These are phyloP conservation scores for Ophiocordyceps sinensis DNA, from an alignment of 2,329 filamentous ascomycete species.

Conservation along the genomic window DNA sequence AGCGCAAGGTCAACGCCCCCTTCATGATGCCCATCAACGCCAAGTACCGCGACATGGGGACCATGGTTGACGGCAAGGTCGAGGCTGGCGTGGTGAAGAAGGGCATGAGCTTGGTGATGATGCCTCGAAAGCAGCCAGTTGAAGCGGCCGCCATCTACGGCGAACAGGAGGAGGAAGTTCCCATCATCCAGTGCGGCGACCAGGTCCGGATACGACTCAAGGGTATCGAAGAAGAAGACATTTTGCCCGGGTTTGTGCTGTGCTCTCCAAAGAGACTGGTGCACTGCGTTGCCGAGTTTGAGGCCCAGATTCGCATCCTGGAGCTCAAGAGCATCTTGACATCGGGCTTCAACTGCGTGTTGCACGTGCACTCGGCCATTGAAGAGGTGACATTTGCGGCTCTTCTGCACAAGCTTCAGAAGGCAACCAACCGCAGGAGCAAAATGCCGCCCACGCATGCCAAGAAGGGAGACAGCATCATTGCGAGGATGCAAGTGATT, in stretches of 20 bases:
- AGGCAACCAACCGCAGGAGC: slow-evolving; percentile 84
- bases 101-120: slow-evolving; percentile 73
- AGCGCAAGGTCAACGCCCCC: slow-evolving; percentile 90
- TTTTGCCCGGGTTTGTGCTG: slow-evolving; percentile 87
- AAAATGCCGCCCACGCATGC: slow-evolving; percentile 89
- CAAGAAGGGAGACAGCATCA: slow-evolving; percentile 68
- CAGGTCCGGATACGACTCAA: slow-evolving; percentile 86
- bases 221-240: slow-evolving; percentile 94
- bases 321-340: slow-evolving; percentile 90
- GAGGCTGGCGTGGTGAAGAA: slow-evolving; percentile 93
- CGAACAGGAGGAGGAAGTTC: slow-evolving; percentile 88
- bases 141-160: slow-evolving; percentile 79
- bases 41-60: slow-evolving; percentile 96
- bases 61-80: slow-evolving; percentile 94
- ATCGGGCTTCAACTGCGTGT: slow-evolving; percentile 92
- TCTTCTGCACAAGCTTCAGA: slow-evolving; percentile 86
- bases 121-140: slow-evolving; percentile 80
- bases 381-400: slow-evolving; percentile 90
- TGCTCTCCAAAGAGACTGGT: slow-evolving; percentile 90
- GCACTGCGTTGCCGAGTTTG: slow-evolving; percentile 77
- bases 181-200: slow-evolving; percentile 74
- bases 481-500: slow-evolving; percentile 78
- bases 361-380: slow-evolving; percentile 93
- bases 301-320: slow-evolving; percentile 91
- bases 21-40: slow-evolving; percentile 98